Evolutionary conservation across 352 stramenopile genomes (phyloP), one percentile per base, ranked within the genome.

Genomic region (Phytophthora tentaculata): DNA sequence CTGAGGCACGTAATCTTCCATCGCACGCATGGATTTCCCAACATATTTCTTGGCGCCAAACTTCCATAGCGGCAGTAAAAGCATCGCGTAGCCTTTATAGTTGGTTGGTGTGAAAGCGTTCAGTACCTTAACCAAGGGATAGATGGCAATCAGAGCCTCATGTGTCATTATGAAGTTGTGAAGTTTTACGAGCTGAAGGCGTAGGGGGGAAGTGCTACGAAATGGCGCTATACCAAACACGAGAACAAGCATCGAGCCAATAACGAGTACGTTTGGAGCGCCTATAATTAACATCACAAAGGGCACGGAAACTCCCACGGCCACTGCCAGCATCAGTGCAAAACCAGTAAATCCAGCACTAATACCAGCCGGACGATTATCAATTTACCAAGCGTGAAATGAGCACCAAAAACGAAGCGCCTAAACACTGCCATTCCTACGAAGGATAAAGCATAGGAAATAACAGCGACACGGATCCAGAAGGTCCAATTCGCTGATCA

Each of bases 401-500:
- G 37, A 1, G 61, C 4, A 32, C 26, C 26, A 32, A 32, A 8
- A 9, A 32, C 26, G 26, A 32, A 32, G 26, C 26, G 26, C 26
- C 26, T 32, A 4, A 32, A 32, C 26, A 32, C 1, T 8, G 26
- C 5, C 26, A 32, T 8, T 32, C 26, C 26, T 32, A 32, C 26
- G 26, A 32, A 32, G 8, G 26, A 4, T 1, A 67, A 17, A 22
- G 50, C 20, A 10, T 56, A 45, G 14, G 12, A 20, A 1, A 56
- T 44, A 2, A 51, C 0, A 8, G 7, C 41, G 1, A 63, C 1
- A 16, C 61, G 53, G 22, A 69, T 47, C 44, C 28, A 32, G 32
- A 39, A 69, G 37, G 55, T 48, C 37, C 61, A 64, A 8, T 64
- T 69, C 6, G 45, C 61, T 10, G 8, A 10, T 53, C 53, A 69